Conservation (phyloP, 2,329 filamentous ascomycete genomes). For the Colletotrichum aenigma region DNA sequence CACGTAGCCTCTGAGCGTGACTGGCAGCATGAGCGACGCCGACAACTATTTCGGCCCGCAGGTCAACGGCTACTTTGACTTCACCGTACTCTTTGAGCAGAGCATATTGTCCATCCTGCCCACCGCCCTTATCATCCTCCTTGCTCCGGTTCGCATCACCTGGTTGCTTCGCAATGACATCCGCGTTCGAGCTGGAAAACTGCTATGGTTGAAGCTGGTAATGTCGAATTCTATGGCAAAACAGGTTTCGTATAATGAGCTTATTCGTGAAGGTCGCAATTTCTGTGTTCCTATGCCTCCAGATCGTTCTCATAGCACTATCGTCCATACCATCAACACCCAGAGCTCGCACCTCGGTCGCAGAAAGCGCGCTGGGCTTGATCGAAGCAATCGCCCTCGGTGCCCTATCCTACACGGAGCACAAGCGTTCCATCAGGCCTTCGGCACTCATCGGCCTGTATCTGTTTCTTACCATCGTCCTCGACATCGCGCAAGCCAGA, state of each 20-base stretch:
- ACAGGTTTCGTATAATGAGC: not conserved
- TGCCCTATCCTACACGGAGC: conserved; percentile 38
- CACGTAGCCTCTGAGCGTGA: not conserved
- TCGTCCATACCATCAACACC: conserved; percentile 27
- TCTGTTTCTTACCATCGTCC: conserved; percentile 33
- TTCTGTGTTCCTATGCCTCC: conserved; percentile 20
- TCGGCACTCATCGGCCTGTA: conserved; percentile 35
- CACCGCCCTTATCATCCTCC: conserved; percentile 26
- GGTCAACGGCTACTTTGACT: conserved; percentile 29
- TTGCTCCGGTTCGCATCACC: conserved; percentile 22
- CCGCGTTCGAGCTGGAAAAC: not conserved
- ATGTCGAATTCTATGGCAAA: fast-evolving
- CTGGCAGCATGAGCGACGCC: conserved; percentile 5
- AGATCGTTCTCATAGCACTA: conserved; percentile 27
- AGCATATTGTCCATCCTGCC: conserved; percentile 32
- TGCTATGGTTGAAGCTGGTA: conserved; percentile 29
- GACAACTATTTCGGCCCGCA: conserved; percentile 28
- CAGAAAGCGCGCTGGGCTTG: conserved; percentile 29
- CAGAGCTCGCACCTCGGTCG: conserved; percentile 29
- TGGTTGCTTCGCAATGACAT: conserved; percentile 12
- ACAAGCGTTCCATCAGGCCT: conserved; percentile 34
- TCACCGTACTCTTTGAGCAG: conserved; percentile 34
- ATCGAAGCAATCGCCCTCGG: conserved; percentile 32
- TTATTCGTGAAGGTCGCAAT: conserved; percentile 19
- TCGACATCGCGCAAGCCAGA: conserved; percentile 35